Evolutionary conservation across 1,284 basidiomycete species (phyloP).

Genomic region (Xerocomus minutiporus): DNA sequence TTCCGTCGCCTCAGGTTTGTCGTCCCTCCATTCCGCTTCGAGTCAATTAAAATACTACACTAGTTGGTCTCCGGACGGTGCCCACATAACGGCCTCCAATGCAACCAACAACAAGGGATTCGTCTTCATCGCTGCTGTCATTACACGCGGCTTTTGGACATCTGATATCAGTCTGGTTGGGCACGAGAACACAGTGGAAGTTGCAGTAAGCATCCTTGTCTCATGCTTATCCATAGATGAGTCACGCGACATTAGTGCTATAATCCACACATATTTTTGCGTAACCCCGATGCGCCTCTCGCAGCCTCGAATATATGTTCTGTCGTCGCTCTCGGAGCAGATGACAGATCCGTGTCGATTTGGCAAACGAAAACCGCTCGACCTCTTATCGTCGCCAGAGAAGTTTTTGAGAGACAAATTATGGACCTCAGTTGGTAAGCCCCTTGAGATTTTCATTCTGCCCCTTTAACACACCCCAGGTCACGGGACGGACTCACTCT

Average conservation of each 20-base stretch:
- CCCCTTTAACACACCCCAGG: constrained; percentile 43
- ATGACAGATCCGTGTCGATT: constrained; percentile 83
- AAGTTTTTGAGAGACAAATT: constrained; percentile 91
- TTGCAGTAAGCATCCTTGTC: constrained; percentile 58
- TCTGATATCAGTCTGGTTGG: constrained; percentile 92
- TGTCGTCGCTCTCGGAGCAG: constrained; percentile 87
- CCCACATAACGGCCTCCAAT: constrained; percentile 94
- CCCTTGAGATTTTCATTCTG: not conserved
- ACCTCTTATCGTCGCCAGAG: constrained; percentile 88
- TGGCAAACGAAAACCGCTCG: constrained; percentile 91
- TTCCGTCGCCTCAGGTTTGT: constrained; percentile 82
- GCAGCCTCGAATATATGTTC: constrained; percentile 75
- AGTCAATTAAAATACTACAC: not conserved
- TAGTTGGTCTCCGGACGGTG: constrained; percentile 99
- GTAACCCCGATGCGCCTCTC: constrained; percentile 60
- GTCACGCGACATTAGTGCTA: constrained; percentile 58
- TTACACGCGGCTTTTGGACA: constrained; percentile 82
- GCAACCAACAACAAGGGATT: constrained; percentile 94
- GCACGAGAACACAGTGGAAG: constrained; percentile 97
- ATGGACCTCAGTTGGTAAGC: constrained; percentile 92
- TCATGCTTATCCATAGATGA: constrained; percentile 12
- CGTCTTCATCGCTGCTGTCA: constrained; percentile 95
- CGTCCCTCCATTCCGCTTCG: constrained; percentile 3
- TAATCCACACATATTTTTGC: constrained; percentile 88
- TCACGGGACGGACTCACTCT: constrained; percentile 87